Evolutionary conservation across 2,329 filamentous ascomycete genomes (phyloP).

Genomic region (Monilinia laxa): DNA sequence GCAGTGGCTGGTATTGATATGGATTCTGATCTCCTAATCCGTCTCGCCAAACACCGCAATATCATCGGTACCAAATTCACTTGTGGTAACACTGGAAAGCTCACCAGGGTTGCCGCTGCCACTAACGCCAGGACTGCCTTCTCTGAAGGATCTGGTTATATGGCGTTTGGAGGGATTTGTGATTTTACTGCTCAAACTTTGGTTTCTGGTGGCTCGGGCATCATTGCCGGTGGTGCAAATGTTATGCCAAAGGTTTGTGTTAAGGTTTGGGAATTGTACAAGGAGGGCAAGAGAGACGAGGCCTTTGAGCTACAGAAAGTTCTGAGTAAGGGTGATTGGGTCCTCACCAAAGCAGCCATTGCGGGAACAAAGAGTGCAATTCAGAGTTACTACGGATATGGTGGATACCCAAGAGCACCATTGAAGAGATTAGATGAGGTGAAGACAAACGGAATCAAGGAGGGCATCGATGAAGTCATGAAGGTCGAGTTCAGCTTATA

Average conservation of each 20-base stretch:
- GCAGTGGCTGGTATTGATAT: conserved; percentile 85
- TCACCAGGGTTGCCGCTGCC: conserved; percentile 75
- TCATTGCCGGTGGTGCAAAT: conserved; percentile 84
- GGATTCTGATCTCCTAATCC: conserved; percentile 83
- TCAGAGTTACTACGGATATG: conserved; percentile 79
- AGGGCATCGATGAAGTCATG: conserved; percentile 63
- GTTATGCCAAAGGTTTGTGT: conserved; percentile 81
- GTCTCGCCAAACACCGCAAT: conserved; percentile 75
- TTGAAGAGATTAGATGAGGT: conserved; percentile 64
- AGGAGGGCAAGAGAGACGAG: conserved; percentile 70
- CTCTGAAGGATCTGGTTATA: conserved; percentile 63
- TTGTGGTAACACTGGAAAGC: conserved; percentile 85
- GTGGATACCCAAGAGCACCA: conserved; percentile 71
- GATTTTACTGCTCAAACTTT: conserved; percentile 85
- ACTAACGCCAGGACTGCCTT: conserved; percentile 68
- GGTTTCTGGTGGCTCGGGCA: conserved; percentile 74
- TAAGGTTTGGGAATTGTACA: conserved; percentile 74
- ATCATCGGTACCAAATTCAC: conserved; percentile 91
- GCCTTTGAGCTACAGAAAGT: conserved; percentile 72
- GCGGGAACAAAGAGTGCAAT: conserved; percentile 84
- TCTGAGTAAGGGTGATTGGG: conserved; percentile 80
- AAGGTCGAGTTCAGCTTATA: conserved; percentile 55
- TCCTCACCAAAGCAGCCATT: conserved; percentile 77
- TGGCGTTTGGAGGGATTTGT: conserved; percentile 84
- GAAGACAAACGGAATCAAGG: conserved; percentile 52